phyloP scores from a whole-genome alignment of 2,329 filamentous ascomycete genomes.

The Aspergillus felis region DNA sequence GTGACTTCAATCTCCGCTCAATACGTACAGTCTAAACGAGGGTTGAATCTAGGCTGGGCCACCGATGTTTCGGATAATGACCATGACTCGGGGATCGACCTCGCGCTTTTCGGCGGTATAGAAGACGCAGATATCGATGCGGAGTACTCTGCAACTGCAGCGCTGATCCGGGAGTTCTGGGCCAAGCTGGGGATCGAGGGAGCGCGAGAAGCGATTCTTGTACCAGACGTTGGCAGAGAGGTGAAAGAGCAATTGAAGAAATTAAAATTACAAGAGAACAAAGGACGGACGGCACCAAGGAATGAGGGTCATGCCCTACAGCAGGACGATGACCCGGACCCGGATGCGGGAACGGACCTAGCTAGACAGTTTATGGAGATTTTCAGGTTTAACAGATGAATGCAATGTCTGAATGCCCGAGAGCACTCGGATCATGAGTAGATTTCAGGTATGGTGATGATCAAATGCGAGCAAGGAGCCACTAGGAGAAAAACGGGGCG shows the following conservation, averaged over 20 bases:
- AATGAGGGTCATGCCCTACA: slow-evolving; percentile 11
- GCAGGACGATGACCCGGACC: slow-evolving; percentile 28
- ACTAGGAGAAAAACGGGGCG: not conserved
- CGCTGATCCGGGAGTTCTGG: slow-evolving; percentile 43
- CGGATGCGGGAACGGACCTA: slow-evolving; percentile 37
- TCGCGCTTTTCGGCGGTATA: slow-evolving; percentile 22
- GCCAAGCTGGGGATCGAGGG: slow-evolving; percentile 32
- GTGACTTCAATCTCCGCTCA: slow-evolving; percentile 19
- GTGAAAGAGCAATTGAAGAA: slow-evolving; percentile 26
- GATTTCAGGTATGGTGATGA: not conserved
- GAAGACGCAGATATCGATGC: slow-evolving; percentile 38
- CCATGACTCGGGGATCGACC: slow-evolving; percentile 24
- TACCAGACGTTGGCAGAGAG: slow-evolving; percentile 40
- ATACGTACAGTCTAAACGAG: slow-evolving; percentile 4
- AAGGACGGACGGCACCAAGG: slow-evolving; percentile 3
- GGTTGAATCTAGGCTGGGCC: not conserved
- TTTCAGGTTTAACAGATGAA: slow-evolving; percentile 39
- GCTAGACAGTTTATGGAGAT: slow-evolving; percentile 46
- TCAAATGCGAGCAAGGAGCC: too few species aligned
- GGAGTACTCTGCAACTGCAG: slow-evolving; percentile 31
- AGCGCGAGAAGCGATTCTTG: slow-evolving; percentile 38
- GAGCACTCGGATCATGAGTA: not conserved
- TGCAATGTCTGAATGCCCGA: not conserved
- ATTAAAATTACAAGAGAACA: slow-evolving; percentile 15
- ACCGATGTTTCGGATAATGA: slow-evolving; percentile 7